Evolutionary conservation across 495 filamentous ascomycete genomes (phyloP), one percentile per base, ranked within the genome.

Genomic region (Penicillium waksmanii): DNA sequence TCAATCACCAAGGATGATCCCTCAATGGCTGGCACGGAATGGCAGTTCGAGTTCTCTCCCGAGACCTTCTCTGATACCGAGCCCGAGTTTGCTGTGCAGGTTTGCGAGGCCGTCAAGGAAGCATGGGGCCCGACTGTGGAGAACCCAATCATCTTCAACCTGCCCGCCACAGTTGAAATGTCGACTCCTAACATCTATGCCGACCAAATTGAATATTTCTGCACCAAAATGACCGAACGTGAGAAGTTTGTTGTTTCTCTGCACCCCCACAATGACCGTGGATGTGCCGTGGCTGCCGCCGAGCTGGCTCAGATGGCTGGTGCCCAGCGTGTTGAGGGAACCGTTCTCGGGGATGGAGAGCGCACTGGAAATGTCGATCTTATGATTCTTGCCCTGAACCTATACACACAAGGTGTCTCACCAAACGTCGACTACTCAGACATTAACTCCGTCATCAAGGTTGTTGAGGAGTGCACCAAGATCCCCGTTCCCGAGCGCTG

Each of bases 271-370:
- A 98, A 98, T 66, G 95, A 98, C 75, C 83, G 95, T 38, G 93
- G 94, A 9, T 97, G 93, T 69, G 90, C 90, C 17, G 83, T 89
- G 19, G 90, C 95, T 38, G 95, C 93, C 4, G 89, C 94, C 10
- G 94, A 98, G 69, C 76, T 98, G 57, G 95, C 90, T 11, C 93
- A 97, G 74, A 97, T 98, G 93, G 95, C 91, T n/a, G 95, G 95
- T 61, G 95, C 92, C 7, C 89, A 98, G 72, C 78, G 95, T 69
- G 93, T 98, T 6, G 95, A 98, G 70, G 95, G 95, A 44, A 96
- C 92, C 68, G 82, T 97, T 23, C 97, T 98, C 66, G 94, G 94
- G 33, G 97, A 98, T 67, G 95, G 94, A 42, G 95, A 98, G 79
- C 80, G 95, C 53, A 97, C 95, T 4, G 94, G 95, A 46, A 98